Evolutionary conservation across 352 stramenopile genomes (phyloP), one percentile per base, ranked within the genome.

Genomic region (Aphanomyces stellatus): DNA sequence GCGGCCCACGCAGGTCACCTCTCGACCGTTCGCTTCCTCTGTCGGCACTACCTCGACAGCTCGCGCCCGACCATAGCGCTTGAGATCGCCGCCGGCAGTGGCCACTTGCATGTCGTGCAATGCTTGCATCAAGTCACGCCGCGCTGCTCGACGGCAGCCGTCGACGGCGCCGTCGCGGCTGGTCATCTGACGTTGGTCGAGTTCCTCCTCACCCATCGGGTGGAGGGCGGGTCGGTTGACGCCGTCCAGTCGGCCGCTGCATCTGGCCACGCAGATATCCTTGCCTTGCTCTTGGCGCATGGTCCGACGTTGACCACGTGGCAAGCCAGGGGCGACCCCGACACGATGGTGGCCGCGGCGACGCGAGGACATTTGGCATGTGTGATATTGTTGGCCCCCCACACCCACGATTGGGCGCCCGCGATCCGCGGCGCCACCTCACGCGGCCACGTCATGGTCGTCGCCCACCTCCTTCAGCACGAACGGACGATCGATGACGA

Each of bases 1-100:
- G 56, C 56, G 17, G 56, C 56, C 7, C 25, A 17, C 31, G 13
- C 31, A 19, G 56, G 56, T 22, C 56, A 64, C 30, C 30, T 64
- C 37, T 7, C 51, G 4, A 51, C 51, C 42, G 56, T 64, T 6
- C 42, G 35, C 31, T 64, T 51, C 42, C 25, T 64, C 11, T 22
- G 42, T 25, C n/a, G 30, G 6, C 56, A 64, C 17, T 35, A 22
- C 24, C 24, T 4, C 3, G 31, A 46, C 24, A 22, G 31, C 22
- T 64, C 42, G 6, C 40, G 56, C 27, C 27, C 35, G 8, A n/a
- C 28, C 11, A 49, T 24, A 8, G 72, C 74, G 19, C 76, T 78
- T 56, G 67, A 71, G 22, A 71, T 76, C 31, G 74, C 74, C 35
- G 71, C 71, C 3, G 74, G 53, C 41, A 75, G 76, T 27, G 71